These are phyloP conservation scores for Oryza officinalis DNA, from an alignment of 176 grass and related monocot genomes.

Conservation along the genomic window DNA sequence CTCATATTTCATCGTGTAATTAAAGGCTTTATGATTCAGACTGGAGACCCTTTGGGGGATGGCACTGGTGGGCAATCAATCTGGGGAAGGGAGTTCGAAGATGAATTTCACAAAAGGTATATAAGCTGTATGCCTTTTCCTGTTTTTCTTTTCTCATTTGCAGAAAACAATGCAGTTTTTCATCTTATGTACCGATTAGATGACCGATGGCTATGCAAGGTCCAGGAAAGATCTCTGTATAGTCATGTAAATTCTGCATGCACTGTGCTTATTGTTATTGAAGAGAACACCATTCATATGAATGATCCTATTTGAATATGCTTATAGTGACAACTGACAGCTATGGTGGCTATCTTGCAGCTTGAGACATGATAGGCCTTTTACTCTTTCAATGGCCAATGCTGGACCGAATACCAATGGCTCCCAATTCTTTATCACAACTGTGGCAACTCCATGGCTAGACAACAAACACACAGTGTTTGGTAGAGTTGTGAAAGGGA, in stretches of 20 bases:
- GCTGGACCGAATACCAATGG: slow-evolving; percentile 96
- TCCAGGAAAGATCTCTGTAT: background rate
- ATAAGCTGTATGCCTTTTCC: background rate
- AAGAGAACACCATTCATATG: background rate
- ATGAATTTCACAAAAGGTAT: slow-evolving; percentile 98
- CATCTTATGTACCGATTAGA: slow-evolving; percentile 22
- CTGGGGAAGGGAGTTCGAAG: slow-evolving; percentile 97
- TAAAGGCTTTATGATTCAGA: slow-evolving; percentile 97
- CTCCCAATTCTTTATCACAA: slow-evolving; percentile 98
- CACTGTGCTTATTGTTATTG: background rate
- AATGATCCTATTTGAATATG: background rate
- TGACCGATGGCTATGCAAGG: background rate
- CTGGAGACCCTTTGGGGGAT: slow-evolving; percentile 95
- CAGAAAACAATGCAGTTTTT: slow-evolving; percentile 10
- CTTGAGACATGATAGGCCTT: slow-evolving; percentile 96
- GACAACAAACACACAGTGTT: slow-evolving; percentile 99
- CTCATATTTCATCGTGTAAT: slow-evolving; percentile 98
- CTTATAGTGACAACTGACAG: slow-evolving; percentile 2
- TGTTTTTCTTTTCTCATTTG: background rate
- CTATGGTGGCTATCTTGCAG: slow-evolving; percentile 48
- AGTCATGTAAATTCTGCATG: slow-evolving; percentile 6
- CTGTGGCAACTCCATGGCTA: slow-evolving; percentile 95
- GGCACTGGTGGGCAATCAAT: slow-evolving; percentile 98
- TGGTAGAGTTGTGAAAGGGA: slow-evolving; percentile 97
- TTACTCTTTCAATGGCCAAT: slow-evolving; percentile 98